Evolutionary conservation across 176 grass and related monocot species (phyloP), one percentile per base, ranked within the genome.

Genomic region (bread wheat (Triticum aestivum)): DNA sequence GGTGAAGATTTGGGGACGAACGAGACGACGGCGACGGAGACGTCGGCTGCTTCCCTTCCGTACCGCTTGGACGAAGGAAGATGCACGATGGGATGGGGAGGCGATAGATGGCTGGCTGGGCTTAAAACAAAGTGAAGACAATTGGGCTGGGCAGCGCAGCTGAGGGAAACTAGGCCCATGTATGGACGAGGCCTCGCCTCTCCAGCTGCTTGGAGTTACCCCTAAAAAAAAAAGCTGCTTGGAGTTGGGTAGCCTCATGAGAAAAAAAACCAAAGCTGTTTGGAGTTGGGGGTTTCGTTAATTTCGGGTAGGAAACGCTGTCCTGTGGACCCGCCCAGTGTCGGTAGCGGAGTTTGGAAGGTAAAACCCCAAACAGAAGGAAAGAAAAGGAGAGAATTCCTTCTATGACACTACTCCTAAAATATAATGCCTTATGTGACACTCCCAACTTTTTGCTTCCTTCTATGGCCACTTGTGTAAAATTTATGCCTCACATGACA

Each of bases 331-430:
- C 79, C 15, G 61, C 29, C 23, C 49, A 61, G 83, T 77, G 78
- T 77, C 61, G 73, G 84, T 87, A 77, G 65, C 52, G 41, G 79
- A 86, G 56, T 17, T 86, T 58, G 89, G 73, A 79, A 44, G 58
- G 80, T 79, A 90, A 90, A 90, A 79, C 89, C 89, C 85, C 89
- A 23, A 79, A 26, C 84, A 51, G 41, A 11, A 37, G 6, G 35
- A 37, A 37, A 37, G 30, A 79, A 90, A 23, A 58, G 54, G 2
- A 26, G 26, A 26, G 26, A 26, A 26, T 26, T 26, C 26, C 26
- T 26, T 26, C 26, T 26, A 26, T 26, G 26, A 26, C 26, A 26
- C 26, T 26, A 26, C 26, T 26, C 26, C 26, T 26, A 26, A 26
- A 26, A 26, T 26, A 26, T 26, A 26, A 26, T 26, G 26, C 26